These are phyloP conservation scores for Andalucia godoyi DNA, from an alignment of 78 protist genomes.

Conservation along the genomic window DNA sequence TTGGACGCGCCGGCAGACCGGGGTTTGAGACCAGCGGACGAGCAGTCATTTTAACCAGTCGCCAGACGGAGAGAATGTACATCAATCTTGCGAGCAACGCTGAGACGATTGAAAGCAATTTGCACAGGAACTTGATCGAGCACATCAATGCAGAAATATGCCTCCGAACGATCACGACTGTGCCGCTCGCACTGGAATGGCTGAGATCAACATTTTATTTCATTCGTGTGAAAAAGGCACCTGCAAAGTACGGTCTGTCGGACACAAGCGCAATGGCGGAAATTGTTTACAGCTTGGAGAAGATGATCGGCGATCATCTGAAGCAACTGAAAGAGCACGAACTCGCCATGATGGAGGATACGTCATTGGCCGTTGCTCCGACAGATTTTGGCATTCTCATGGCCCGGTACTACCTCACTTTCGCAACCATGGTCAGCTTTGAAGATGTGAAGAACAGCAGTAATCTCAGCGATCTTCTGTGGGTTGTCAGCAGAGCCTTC, in stretches of 20 bases:
- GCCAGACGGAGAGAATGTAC: neutral
- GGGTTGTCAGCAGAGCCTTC: neutral
- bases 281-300: neutral
- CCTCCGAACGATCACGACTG: slow-evolving; percentile 6
- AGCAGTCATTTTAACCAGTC: neutral
- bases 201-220: slow-evolving; percentile 31
- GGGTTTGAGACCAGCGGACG: neutral
- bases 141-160: slow-evolving; percentile 49
- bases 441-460: neutral
- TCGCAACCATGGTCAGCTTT: slow-evolving; percentile 16
- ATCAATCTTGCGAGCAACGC: neutral
- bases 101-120: slow-evolving; percentile 9
- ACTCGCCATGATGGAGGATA: neutral
- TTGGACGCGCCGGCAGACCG: slow-evolving; percentile 39
- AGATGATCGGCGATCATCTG: neutral
- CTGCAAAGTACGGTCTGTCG: slow-evolving; percentile 10
- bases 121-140: slow-evolving; percentile 16
- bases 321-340: neutral
- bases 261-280: neutral
- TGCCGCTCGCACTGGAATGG: slow-evolving; percentile 25
- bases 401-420: slow-evolving; percentile 30
- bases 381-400: slow-evolving; percentile 14
- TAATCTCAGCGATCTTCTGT: neutral
- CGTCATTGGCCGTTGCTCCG: neutral
- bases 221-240: slow-evolving; percentile 12